These are phyloP conservation scores for Boletus insuetus DNA, from an alignment of 768 basidiomycete genomes.

Conservation along the genomic window DNA sequence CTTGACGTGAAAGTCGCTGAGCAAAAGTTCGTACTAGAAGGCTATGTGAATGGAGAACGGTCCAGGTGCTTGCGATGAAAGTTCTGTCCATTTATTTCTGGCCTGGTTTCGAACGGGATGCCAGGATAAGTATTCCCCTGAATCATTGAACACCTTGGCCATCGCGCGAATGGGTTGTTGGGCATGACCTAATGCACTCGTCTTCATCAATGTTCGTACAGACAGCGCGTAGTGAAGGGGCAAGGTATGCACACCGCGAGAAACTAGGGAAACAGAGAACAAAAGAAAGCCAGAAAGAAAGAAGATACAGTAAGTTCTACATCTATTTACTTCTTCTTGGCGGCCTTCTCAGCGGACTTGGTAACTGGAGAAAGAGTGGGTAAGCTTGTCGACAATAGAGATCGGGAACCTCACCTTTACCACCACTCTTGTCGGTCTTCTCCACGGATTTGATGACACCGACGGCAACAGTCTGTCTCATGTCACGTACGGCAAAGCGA, in stretches of 20 bases:
- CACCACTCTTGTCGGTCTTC: slow-evolving; percentile 85
- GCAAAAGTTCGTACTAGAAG: too few relatives aligned
- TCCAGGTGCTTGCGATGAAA: too few relatives aligned
- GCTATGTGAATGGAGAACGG: too few relatives aligned
- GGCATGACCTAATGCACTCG: slow-evolving; percentile 29
- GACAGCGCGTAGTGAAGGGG: slow-evolving; percentile 37
- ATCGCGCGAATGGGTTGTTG: background rate
- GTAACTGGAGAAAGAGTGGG: slow-evolving; percentile 53
- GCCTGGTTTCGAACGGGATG: too few relatives aligned
- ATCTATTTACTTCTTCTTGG: slow-evolving; percentile 94
- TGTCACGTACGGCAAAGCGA: slow-evolving; percentile 99
- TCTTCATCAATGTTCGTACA: slow-evolving; percentile 49
- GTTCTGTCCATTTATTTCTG: too few relatives aligned
- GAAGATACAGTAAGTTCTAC: slow-evolving; percentile 66
- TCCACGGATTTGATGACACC: slow-evolving; percentile 99
- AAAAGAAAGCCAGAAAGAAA: slow-evolving; percentile 43
- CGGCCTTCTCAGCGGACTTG: slow-evolving; percentile 94
- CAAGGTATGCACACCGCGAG: slow-evolving; percentile 34
- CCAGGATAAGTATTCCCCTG: too few relatives aligned
- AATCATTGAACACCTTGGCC: too few relatives aligned
- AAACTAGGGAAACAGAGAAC: slow-evolving; percentile 37
- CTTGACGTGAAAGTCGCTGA: too few relatives aligned
- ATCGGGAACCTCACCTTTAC: slow-evolving; percentile 62
- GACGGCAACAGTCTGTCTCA: slow-evolving; percentile 99
- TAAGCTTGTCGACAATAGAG: slow-evolving; percentile 1